Evolutionary conservation across 257 asterid genomes (phyloP), one percentile per base, ranked within the genome.

Genomic region (Eucommia ulmoides): DNA sequence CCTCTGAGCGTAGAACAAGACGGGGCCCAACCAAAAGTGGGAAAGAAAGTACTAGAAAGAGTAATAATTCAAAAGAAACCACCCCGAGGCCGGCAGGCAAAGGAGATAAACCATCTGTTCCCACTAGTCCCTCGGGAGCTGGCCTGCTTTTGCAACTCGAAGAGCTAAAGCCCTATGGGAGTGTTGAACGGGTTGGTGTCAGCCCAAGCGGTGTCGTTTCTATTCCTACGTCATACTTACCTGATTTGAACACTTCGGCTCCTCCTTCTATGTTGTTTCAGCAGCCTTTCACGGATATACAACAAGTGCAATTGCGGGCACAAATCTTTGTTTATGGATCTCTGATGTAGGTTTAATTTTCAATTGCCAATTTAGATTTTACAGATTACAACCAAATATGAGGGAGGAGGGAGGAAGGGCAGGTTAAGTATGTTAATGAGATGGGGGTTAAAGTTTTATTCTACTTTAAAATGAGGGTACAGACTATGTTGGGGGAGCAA

Each of bases 281-380:
- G 55, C 99, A 86, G 68, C 97, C 99, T 69, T 86, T 91, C 63
- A 79, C 97, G 20, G 99, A 83, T 74, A 58, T 74, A 54, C 99
- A 91, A 61, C 99, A 91, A 87, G 79, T 86, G 70, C 97, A 91
- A 65, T 70, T 91, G 24, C 89, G 99, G 44, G 99, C 99, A 6
- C 99, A 91, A 57, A 91, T 91, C 64, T 79, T 86, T 66, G 97
- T 91, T 54, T 91, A 91, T 73, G 99, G 99, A 53, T 83, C 97
- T 64, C 80, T 91, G 52, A 91, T 91, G 99, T 91, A 71, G 87
- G 97, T 29, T 29, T 5, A 29, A 29, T 29, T 29, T n/a, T n/a
- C n/a, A n/a, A n/a, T n/a, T n/a, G n/a, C n/a, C n/a, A n/a, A n/a
- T n/a, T n/a, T n/a, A n/a, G n/a, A n/a, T n/a, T n/a, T n/a, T n/a